phyloP scores from a whole-genome alignment of 2,329 filamentous ascomycete genomes.

The Colletotrichum salicis region DNA sequence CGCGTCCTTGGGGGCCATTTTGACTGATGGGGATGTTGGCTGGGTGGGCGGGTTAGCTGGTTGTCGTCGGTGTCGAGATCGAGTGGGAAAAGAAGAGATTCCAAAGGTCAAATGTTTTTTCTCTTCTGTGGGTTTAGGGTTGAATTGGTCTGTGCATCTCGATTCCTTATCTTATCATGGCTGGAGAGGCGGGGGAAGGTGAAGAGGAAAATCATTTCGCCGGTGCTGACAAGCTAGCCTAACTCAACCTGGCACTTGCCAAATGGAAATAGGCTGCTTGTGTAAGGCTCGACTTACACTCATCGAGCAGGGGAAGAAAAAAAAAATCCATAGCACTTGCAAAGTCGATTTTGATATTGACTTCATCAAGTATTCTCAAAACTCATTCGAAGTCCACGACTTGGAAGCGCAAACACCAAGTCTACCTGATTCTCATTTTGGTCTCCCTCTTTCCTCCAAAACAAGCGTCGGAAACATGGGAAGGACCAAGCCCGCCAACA shows the following conservation, averaged over 20 bases:
- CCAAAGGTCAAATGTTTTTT: slow-evolving; percentile 3
- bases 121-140: slow-evolving; percentile 34
- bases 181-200: too few species aligned
- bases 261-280: background rate
- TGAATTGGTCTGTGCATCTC: slow-evolving; percentile 2
- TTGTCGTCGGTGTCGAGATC: slow-evolving; percentile 27
- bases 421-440: background rate
- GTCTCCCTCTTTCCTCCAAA: too few species aligned
- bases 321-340: background rate
- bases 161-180: background rate
- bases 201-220: background rate
- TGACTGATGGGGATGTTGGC: slow-evolving; percentile 41
- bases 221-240: background rate
- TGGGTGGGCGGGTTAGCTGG: slow-evolving; percentile 36
- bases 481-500: slow-evolving; percentile 21
- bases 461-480: slow-evolving; percentile 14
- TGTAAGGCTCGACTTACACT: background rate
- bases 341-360: background rate
- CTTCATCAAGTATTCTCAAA: background rate
- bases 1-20: slow-evolving; percentile 52
- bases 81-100: background rate
- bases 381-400: background rate
- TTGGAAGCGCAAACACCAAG: background rate
- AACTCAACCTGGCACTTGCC: background rate
- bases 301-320: background rate